Evolutionary conservation across 331 rosid genomes (phyloP).

Genomic region (Rosa hybrid): DNA sequence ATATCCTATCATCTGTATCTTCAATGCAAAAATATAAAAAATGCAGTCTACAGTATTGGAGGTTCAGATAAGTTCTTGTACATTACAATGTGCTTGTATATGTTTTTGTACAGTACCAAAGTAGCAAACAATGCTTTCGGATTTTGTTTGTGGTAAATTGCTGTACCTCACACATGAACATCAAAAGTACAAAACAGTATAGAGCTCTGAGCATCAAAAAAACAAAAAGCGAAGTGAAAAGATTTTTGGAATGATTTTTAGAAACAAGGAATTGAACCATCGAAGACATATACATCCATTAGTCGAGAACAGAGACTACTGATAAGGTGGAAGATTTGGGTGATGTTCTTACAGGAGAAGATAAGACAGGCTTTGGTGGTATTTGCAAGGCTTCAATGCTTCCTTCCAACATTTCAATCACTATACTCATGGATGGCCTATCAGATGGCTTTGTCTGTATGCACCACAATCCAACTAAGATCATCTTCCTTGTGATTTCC

Average conservation of each 20-base stretch:
- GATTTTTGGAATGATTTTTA: no score
- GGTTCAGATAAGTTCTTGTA: no score
- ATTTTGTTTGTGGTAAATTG: no score
- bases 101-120: no score
- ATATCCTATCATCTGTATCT: no score
- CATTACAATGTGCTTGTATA: no score
- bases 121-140: no score
- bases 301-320: background rate
- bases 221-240: no score
- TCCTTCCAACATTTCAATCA: background rate
- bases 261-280: background rate
- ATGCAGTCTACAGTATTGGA: no score
- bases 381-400: conserved; percentile 20
- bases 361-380: conserved; percentile 44
- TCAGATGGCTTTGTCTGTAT: conserved; percentile 42
- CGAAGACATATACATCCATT: background rate
- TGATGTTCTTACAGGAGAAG: conserved; percentile 24
- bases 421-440: conserved; percentile 41
- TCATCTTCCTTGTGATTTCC: conserved; percentile 37
- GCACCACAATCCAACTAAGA: conserved; percentile 49
- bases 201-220: no score
- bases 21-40: no score
- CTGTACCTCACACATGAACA: background rate
- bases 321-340: conserved; percentile 18
- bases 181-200: background rate